These are phyloP conservation scores for Dendrostoma leiphaemia DNA, from an alignment of 2,329 filamentous ascomycete species.

Conservation along the genomic window DNA sequence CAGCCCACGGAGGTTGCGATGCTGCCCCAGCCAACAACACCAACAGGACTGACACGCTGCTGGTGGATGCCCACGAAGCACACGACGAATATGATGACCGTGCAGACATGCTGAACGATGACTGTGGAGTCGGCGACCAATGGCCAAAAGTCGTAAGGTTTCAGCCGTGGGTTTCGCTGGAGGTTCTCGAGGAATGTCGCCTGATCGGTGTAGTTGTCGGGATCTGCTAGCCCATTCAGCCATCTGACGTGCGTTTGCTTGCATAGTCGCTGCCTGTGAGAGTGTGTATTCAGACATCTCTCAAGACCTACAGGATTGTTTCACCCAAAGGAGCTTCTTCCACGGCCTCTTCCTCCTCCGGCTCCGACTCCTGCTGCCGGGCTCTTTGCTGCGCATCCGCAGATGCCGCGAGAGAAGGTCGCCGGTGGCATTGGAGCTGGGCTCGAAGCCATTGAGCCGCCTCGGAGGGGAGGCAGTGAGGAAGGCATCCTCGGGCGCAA, in stretches of 20 bases:
- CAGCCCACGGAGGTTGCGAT: conserved; percentile 82
- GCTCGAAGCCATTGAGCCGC: conserved; percentile 41
- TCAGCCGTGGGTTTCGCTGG: conserved; percentile 87
- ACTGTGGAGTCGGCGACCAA: conserved; percentile 92
- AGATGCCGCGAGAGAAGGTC: conserved; percentile 36
- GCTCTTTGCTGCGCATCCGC: conserved; percentile 45
- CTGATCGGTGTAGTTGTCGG: conserved; percentile 98
- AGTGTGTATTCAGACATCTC: too few species aligned
- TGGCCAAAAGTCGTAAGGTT: conserved; percentile 98
- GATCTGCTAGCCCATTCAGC: conserved; percentile 52
- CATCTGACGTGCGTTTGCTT: not conserved
- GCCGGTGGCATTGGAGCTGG: conserved; percentile 8
- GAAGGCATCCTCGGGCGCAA: conserved; percentile 84
- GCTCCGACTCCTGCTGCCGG: conserved; percentile 60
- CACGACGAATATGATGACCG: conserved; percentile 89
- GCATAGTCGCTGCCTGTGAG: conserved; percentile 5
- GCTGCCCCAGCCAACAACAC: conserved; percentile 82
- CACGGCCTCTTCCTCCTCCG: conserved; percentile 71
- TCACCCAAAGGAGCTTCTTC: conserved; percentile 98
- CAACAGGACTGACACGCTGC: conserved; percentile 83
- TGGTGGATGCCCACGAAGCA: conserved; percentile 91
- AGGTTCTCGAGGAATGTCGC: conserved; percentile 95
- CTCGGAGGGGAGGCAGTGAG: conserved; percentile 61
- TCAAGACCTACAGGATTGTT: conserved; percentile 74
- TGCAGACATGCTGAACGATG: conserved; percentile 95